Evolutionary conservation across 192 early-diverging fungal genomes (phyloP).

Genomic region (Kickxella alabastrina): DNA sequence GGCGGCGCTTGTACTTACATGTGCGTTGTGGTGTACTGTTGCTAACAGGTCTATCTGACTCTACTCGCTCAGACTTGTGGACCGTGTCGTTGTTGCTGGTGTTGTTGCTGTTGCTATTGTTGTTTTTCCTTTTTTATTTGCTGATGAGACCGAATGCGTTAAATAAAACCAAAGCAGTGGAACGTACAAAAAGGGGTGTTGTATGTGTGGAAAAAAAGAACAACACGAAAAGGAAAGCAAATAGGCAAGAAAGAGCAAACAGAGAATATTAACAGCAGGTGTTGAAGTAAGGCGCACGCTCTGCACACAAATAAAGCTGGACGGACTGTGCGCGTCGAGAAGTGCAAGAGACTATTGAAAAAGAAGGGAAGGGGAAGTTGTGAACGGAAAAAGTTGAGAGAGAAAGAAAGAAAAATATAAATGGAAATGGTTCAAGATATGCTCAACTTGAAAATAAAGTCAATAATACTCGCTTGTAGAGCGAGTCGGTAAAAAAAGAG

Average conservation of each 20-base stretch:
- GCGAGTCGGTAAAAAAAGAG: too few relatives aligned
- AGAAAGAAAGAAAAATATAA: slow-evolving; percentile 1
- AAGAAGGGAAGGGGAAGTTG: neutral
- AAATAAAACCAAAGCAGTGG: neutral
- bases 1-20: too few relatives aligned
- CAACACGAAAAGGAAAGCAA: neutral
- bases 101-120: neutral
- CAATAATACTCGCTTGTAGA: too few relatives aligned
- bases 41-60: too few relatives aligned
- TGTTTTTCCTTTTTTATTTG: neutral
- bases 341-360: neutral
- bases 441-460: too few relatives aligned
- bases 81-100: neutral
- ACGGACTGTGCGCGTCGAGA: too few relatives aligned
- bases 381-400: neutral
- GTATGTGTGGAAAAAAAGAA: neutral
- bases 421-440: neutral
- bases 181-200: neutral
- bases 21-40: too few relatives aligned
- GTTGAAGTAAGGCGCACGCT: neutral
- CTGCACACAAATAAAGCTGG: too few relatives aligned
- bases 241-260: neutral
- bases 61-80: neutral
- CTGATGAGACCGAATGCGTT: slow-evolving; percentile 2
- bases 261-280: neutral